These are phyloP conservation scores for Penstemon newberryi DNA, from an alignment of 257 asterid genomes.

Conservation along the genomic window DNA sequence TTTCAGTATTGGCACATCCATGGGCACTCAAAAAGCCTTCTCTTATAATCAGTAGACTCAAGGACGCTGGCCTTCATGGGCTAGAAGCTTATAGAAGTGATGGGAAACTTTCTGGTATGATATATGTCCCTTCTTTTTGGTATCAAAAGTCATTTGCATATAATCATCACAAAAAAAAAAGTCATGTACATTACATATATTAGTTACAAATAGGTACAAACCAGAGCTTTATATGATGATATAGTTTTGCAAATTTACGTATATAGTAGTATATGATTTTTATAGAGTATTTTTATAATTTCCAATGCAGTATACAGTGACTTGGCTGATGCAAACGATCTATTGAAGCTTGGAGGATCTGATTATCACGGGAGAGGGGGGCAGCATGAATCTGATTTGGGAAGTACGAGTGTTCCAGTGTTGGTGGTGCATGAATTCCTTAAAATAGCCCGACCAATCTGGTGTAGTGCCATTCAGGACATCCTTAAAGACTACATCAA, in stretches of 20 bases:
- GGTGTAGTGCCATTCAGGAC: constrained; percentile 66
- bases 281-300: too few relatives aligned
- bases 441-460: constrained; percentile 80
- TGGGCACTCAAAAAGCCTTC: constrained; percentile 90
- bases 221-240: too few relatives aligned
- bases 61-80: constrained; percentile 86
- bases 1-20: constrained; percentile 95
- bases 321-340: constrained; percentile 71
- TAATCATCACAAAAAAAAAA: too few relatives aligned
- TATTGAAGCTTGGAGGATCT: constrained; percentile 92
- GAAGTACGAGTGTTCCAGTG: constrained; percentile 71
- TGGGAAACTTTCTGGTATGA: constrained; percentile 77
- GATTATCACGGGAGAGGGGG: constrained; percentile 94
- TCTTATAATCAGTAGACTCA: constrained; percentile 64
- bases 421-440: constrained; percentile 72
- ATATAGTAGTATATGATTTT: too few relatives aligned
- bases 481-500: constrained; percentile 52
- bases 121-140: neutral
- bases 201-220: too few relatives aligned
- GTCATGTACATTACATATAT: too few relatives aligned
- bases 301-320: constrained; percentile 68
- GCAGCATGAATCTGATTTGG: constrained; percentile 81
- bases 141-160: neutral
- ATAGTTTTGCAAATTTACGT: too few relatives aligned
- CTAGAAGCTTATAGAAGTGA: constrained; percentile 90